Base-by-base conservation (phyloP, 2,329 filamentous ascomycete genomes). In the Huntiella moniliformis region DNA sequence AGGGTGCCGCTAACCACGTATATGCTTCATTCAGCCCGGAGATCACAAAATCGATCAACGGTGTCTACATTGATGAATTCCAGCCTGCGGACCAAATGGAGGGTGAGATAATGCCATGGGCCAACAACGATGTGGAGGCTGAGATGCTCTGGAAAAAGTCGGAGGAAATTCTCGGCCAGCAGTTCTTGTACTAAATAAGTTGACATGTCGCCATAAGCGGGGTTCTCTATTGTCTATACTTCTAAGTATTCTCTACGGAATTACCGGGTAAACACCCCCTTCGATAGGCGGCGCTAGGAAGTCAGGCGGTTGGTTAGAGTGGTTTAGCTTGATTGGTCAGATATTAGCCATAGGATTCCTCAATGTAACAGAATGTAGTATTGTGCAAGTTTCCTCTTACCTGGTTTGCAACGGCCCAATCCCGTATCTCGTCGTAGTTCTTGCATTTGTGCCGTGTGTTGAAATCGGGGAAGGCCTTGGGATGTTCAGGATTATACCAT, bases 371-470 rank as follows among this genome's bases (percentile, higher is more conserved):
- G 17, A 28, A 12, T 12, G 22, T 28, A 28, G 22, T 28, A 28
- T 28, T 28, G 22, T 28, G 22, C 5, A 16, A 13, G 22, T 28
- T 28, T 28, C 22, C 22, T 28, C 52, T 47, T 32, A 63, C 66
- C 50, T 77, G 73, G 18, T 68, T 61, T 28, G 56, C 56, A 49
- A 72, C 63, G 1, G 73, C 73, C 71, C 71, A 79, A 12, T 58
- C 51, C 22, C 66, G 57, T 4, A 76, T 57, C 1, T 60, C 64
- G 2, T 74, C 69, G 44, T 69, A 75, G 54, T 74, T 71, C 32
- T 70, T 67, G 56, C 74, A 78, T 41, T 61, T 62, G 54, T 78
- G 75, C 47, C 62, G 61, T 0, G 73, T 77, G 53, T 74, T 73
- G 58, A 78, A 78, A 55, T 79, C 73, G 2, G 74, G 71, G 51